A percentile compares a stretch with the other conserved stretches of the same genome.
phyloP scores from a whole-genome alignment of 176 grass and related monocot genomes.

The Oryza meyeriana region DNA sequence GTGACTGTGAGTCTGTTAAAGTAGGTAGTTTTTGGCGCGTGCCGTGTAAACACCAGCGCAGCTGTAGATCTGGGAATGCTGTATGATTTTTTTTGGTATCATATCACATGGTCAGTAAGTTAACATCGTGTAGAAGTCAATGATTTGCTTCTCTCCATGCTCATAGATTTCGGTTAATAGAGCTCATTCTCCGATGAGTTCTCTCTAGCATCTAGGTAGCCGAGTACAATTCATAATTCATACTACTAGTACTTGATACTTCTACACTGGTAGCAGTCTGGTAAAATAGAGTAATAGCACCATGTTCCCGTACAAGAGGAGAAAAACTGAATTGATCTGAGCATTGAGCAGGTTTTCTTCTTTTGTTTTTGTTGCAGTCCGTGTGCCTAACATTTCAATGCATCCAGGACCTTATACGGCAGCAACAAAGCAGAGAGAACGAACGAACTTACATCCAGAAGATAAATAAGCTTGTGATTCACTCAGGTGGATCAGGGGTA shows the following conservation, averaged over 20 bases:
- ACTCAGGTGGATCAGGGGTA: neutral
- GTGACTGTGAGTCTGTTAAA: neutral
- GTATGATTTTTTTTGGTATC: slow-evolving; percentile 3
- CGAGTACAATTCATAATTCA: neutral
- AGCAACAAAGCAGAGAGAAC: neutral
- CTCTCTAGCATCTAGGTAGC: slow-evolving; percentile 1
- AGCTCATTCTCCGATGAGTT: slow-evolving; percentile 26
- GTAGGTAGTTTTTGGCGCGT: neutral
- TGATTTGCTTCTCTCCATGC: slow-evolving; percentile 34
- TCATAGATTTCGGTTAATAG: slow-evolving; percentile 3
- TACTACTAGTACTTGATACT: no score
- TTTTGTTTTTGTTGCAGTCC: neutral
- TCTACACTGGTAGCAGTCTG: neutral
- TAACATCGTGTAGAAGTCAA: slow-evolving; percentile 34
- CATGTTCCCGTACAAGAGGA: neutral
- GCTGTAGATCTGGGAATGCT: slow-evolving; percentile 3
- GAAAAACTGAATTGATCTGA: neutral
- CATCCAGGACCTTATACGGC: neutral
- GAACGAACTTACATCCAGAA: neutral
- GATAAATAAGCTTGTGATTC: neutral
- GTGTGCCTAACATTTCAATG: neutral
- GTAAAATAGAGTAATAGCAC: neutral
- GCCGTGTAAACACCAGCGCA: neutral
- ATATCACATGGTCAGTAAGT: slow-evolving; percentile 6
- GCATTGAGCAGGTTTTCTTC: neutral